Percentiles rank a stretch among this genome's conserved stretches.
Conservation (phyloP, 208 protist species). For the Strigomonas culicis region DNA sequence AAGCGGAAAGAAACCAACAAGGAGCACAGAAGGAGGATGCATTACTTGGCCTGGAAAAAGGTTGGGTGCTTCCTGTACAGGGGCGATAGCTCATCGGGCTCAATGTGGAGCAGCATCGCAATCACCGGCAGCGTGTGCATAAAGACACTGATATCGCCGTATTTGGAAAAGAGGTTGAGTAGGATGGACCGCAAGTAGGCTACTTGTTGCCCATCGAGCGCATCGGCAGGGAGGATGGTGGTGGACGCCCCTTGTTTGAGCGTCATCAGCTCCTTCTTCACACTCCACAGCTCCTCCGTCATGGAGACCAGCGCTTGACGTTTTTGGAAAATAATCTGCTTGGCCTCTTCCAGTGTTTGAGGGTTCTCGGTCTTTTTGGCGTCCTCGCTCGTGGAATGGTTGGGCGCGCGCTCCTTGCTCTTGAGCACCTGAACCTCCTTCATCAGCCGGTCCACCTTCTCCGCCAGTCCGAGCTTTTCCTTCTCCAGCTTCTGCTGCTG, state of each 20-base stretch:
- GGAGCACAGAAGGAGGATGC: not conserved
- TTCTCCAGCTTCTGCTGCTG: slow-evolving; percentile 46
- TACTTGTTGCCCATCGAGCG: slow-evolving; percentile 52
- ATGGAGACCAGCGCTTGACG: slow-evolving; percentile 24
- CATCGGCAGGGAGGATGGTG: not conserved
- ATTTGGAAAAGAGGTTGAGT: slow-evolving; percentile 64
- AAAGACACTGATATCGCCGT: slow-evolving; percentile 35
- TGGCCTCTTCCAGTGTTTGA: slow-evolving; percentile 24
- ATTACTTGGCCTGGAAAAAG: slow-evolving; percentile 6
- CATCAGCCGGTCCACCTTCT: not conserved
- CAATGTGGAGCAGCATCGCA: slow-evolving; percentile 64
- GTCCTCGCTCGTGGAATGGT: too few relatives aligned
- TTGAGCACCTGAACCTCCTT: too few relatives aligned
- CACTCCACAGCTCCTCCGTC: slow-evolving; percentile 34
- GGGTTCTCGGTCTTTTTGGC: too few relatives aligned
- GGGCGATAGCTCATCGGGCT: slow-evolving; percentile 28
- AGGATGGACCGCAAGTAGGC: slow-evolving; percentile 70
- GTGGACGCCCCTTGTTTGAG: slow-evolving; percentile 14
- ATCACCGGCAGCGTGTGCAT: slow-evolving; percentile 75
- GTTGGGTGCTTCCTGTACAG: slow-evolving; percentile 53
- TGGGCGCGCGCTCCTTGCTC: too few relatives aligned
- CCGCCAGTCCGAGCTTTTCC: slow-evolving; percentile 17
- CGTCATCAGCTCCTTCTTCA: slow-evolving; percentile 36
- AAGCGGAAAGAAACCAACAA: not conserved
- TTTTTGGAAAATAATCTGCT: slow-evolving; percentile 25